Evolutionary conservation across 2,329 filamentous ascomycete genomes (phyloP), one percentile per base, ranked within the genome.

Genomic region (Fusarium floridanum): DNA sequence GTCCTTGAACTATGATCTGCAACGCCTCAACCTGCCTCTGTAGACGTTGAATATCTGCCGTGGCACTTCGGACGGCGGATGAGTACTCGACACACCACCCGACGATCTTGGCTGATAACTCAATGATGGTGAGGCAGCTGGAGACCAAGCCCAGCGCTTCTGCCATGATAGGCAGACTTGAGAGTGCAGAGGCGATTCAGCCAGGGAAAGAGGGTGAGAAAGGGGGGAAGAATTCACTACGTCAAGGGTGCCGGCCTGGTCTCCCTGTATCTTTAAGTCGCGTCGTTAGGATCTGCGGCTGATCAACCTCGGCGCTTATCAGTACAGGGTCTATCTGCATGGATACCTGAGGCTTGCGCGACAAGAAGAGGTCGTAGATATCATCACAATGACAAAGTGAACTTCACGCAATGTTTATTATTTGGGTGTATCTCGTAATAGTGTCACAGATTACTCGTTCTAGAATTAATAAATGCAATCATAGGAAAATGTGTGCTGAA

Each of bases 391-490:
- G 17, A 39, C 4, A 17, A 9, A 2, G 37, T n/a, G 2, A 39
- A n/a, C 8, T n/a, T n/a, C 37, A 10, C 37, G 17, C 9, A 39
- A 39, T 17, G 17, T 9, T 39, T 9, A n/a, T n/a, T n/a, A 2
- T 1, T n/a, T n/a, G 17, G 17, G 2, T 6, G 2, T 7, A 9
- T 39, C 2, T n/a, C n/a, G 1, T 4, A 11, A 39, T 39, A 39
- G 5, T n/a, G 5, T 4, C 5, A 39, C 0, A n/a, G 16, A 39
- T 39, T 39, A 10, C 16, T 8, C 1, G 2, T 4, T 39, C 8
- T 39, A 10, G 8, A 39, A n/a, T 10, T n/a, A 9, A 39, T n/a
- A 17, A 9, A 10, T 39, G 8, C 2, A 17, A 14, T 36, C 11
- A 36, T 16, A 16, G 14, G 1, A 36, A 6, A 16, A 36, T 14